These are phyloP conservation scores for Hypoxylon sp. DNA, from an alignment of 2,329 filamentous ascomycete species.

Conservation along the genomic window DNA sequence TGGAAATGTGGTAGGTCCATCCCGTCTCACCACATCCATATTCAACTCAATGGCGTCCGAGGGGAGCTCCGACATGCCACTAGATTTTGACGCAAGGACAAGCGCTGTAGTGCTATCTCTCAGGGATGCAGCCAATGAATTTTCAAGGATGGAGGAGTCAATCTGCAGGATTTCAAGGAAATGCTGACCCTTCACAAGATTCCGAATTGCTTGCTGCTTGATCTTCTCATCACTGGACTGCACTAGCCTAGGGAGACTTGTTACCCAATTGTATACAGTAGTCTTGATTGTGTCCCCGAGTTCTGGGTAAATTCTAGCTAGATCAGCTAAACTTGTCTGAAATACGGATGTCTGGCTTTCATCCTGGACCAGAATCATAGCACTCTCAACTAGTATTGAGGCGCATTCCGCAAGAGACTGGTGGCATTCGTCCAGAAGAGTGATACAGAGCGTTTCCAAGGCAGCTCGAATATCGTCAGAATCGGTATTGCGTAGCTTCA, in stretches of 20 bases:
- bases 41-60: conserved; percentile 49
- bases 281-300: conserved; percentile 75
- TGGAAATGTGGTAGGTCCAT: conserved; percentile 60
- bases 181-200: conserved; percentile 80
- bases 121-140: conserved; percentile 75
- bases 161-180: conserved; percentile 74
- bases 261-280: conserved; percentile 84
- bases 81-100: conserved; percentile 52
- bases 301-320: conserved; percentile 72
- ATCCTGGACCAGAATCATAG: conserved; percentile 75
- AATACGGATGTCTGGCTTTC: conserved; percentile 59
- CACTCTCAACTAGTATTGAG: conserved; percentile 81
- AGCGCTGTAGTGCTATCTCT: conserved; percentile 76
- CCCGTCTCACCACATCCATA: conserved; percentile 48
- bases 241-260: conserved; percentile 84
- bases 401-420: conserved; percentile 77
- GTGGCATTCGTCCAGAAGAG: conserved; percentile 83
- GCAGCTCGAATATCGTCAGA: conserved; percentile 76
- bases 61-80: conserved; percentile 53
- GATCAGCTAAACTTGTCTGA: conserved; percentile 68
- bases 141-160: conserved; percentile 75
- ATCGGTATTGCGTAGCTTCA: conserved; percentile 80
- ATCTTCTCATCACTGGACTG: conserved; percentile 84
- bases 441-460: conserved; percentile 78
- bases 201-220: conserved; percentile 79